Evolutionary conservation across 176 grass and related monocot species (phyloP), one percentile per base, ranked within the genome.

Genomic region (Secale cereale): DNA sequence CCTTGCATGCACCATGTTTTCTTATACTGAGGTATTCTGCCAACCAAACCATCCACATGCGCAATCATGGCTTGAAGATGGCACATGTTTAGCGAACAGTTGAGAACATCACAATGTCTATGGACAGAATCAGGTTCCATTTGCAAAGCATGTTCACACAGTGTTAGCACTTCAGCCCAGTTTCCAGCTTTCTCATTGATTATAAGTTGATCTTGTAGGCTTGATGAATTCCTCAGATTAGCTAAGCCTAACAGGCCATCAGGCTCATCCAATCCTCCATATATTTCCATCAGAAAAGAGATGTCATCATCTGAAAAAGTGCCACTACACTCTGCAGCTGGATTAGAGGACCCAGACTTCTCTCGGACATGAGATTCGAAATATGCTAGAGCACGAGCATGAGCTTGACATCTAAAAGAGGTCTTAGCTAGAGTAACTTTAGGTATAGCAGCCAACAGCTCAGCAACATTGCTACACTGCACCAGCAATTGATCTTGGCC

Each of bases 221-320:
- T 94, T 31, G 96, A 98, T 87, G 91, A 87, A 82, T 98, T 95
- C 60, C 93, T 82, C 40, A 98, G 85, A 77, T 90, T 98, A 41
- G 89, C 93, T 74, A 98, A 89, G 86, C 96, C 96, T 85, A 89
- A 76, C 46, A 98, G 89, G 27, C 96, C 96, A 87, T 98, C 93
- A 33, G 93, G 96, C 81, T 95, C 93, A 85, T 98, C 96, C 88
- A 98, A 82, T 50, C 93, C 96, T 87, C 93, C 89, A 69, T 98
- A 98, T 85, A 98, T 98, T 89, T 98, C 93, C 93, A 98, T 95
- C 70, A 98, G 79, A 89, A 95, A 98, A 76, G 96, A 95, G 65
- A 95, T 98, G 71, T 98, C 96, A 74, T 94, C 86, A 88, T 95
- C 93, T 63, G 89, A 93, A 90, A 98, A 98, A n/a, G 78, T 85